A percentile compares a stretch with the other conserved stretches of the same genome.
phyloP scores from a whole-genome alignment of 1,139 yeast genomes.

The Magnusiomyces clavatus region DNA sequence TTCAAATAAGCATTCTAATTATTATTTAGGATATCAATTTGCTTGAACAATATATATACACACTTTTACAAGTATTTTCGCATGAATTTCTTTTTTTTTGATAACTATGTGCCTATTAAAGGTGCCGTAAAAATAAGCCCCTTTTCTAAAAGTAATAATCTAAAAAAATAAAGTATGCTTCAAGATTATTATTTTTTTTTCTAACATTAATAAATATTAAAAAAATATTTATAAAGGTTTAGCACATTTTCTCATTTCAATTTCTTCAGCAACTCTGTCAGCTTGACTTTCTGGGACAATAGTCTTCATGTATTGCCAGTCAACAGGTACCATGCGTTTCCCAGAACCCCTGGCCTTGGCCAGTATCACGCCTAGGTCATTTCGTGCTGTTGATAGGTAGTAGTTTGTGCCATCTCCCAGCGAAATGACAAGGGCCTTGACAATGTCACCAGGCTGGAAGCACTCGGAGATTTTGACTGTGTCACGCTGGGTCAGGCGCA shows the following conservation, averaged over 20 bases:
- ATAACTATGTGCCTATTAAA: no score
- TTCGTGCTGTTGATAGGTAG: constrained; percentile 80
- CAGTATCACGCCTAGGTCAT: constrained; percentile 89
- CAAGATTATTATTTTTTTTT: no score
- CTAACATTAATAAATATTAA: no score
- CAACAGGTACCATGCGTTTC: constrained; percentile 76
- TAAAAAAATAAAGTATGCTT: no score
- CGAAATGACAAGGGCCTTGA: constrained; percentile 66
- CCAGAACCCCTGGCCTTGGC: constrained; percentile 61
- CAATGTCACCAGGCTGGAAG: constrained; percentile 88
- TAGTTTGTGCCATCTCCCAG: constrained; percentile 92
- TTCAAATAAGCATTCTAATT: background rate
- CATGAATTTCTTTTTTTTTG: no score
- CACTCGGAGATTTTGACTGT: constrained; percentile 70
- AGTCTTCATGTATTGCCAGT: constrained; percentile 87
- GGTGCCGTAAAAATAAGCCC: no score
- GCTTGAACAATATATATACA: no score
- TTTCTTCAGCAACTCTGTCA: constrained; percentile 53
- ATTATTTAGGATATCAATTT: background rate
- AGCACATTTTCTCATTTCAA: constrained; percentile 85
- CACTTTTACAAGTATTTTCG: no score
- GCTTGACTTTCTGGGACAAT: constrained; percentile 27
- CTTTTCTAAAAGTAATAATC: no score
- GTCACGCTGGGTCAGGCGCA: constrained; percentile 86
- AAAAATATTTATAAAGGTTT: constrained; percentile 49